phyloP scores from a whole-genome alignment of 352 stramenopile species.

The Phytophthora lateralis region DNA sequence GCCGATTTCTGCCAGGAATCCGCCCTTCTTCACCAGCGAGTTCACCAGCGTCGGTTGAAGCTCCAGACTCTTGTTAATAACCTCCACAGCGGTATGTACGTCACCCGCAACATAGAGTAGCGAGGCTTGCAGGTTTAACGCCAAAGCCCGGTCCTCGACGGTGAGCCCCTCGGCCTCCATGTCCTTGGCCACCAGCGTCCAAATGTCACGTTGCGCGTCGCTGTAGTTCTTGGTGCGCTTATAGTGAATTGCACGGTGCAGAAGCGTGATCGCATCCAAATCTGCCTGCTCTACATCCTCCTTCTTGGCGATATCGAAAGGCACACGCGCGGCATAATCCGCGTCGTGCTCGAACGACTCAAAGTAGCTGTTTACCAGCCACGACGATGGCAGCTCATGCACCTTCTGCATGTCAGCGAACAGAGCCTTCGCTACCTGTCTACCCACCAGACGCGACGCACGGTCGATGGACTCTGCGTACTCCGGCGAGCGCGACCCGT shows the following conservation, averaged over 20 bases:
- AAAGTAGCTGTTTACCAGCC: slow-evolving; percentile 88
- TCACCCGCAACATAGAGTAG: slow-evolving; percentile 82
- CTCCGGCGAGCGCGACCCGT: slow-evolving; percentile 74
- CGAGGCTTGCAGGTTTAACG: slow-evolving; percentile 81
- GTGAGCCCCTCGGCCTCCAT: slow-evolving; percentile 44
- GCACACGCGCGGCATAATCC: slow-evolving; percentile 60
- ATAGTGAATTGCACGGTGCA: slow-evolving; percentile 70
- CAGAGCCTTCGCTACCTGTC: slow-evolving; percentile 65
- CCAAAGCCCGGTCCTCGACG: slow-evolving; percentile 49
- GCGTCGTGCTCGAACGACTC: slow-evolving; percentile 83
- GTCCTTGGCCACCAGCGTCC: slow-evolving; percentile 41
- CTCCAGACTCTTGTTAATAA: slow-evolving; percentile 64
- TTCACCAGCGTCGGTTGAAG: slow-evolving; percentile 65
- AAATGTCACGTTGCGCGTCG: slow-evolving; percentile 55
- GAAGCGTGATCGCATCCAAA: slow-evolving; percentile 54
- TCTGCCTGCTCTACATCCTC: slow-evolving; percentile 37
- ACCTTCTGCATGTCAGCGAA: slow-evolving; percentile 75
- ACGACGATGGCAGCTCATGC: slow-evolving; percentile 75
- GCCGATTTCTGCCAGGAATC: slow-evolving; percentile 79
- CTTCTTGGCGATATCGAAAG: slow-evolving; percentile 72
- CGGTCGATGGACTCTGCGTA: slow-evolving; percentile 77
- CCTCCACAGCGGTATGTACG: slow-evolving; percentile 69
- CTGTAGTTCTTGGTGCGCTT: slow-evolving; percentile 67
- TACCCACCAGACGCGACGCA: slow-evolving; percentile 66
- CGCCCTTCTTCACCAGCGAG: slow-evolving; percentile 80